Conservation (phyloP, 345 rosid species). For the Hibiscus syriacus region DNA sequence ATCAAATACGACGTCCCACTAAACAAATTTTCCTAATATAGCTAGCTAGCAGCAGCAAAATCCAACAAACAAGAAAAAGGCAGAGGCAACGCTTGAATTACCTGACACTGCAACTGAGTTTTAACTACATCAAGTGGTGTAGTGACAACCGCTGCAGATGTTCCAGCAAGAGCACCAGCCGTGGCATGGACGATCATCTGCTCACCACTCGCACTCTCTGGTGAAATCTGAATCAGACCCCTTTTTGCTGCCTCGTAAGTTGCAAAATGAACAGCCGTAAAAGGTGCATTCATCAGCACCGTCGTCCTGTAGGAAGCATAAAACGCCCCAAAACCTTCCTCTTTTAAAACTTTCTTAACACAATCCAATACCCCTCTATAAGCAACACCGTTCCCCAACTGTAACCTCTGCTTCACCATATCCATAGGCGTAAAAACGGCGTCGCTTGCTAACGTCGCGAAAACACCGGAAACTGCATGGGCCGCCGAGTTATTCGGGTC, state of each 20-base stretch:
- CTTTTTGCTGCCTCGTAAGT: constrained; percentile 91
- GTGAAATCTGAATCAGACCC: constrained; percentile 62
- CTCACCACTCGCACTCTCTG: constrained; percentile 61
- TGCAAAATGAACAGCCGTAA: constrained; percentile 82
- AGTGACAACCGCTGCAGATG: constrained; percentile 50
- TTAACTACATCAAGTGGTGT: constrained; percentile 77
- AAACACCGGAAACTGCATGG: constrained; percentile 83
- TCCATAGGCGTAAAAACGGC: constrained; percentile 97
- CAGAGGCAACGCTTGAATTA: constrained; percentile 14
- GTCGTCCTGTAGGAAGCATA: constrained; percentile 93
- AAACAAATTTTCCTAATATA: not conserved
- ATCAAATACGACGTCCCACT: not conserved
- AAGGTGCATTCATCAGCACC: constrained; percentile 93
- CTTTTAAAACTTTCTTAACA: constrained; percentile 54
- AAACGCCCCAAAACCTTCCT: constrained; percentile 87
- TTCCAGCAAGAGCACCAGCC: constrained; percentile 97
- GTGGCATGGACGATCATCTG: constrained; percentile 77
- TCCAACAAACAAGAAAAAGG: not conserved
- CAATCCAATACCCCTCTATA: constrained; percentile 84
- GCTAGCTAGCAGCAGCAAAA: not conserved
- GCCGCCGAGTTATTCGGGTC: constrained; percentile 69
- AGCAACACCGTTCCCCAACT: constrained; percentile 45
- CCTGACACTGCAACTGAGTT: constrained; percentile 98
- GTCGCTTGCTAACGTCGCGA: constrained; percentile 86
- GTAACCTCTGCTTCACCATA: constrained; percentile 97